Base-by-base conservation (phyloP, 176 grass and related monocot species). In the Rhynchospora tenuis region DNA sequence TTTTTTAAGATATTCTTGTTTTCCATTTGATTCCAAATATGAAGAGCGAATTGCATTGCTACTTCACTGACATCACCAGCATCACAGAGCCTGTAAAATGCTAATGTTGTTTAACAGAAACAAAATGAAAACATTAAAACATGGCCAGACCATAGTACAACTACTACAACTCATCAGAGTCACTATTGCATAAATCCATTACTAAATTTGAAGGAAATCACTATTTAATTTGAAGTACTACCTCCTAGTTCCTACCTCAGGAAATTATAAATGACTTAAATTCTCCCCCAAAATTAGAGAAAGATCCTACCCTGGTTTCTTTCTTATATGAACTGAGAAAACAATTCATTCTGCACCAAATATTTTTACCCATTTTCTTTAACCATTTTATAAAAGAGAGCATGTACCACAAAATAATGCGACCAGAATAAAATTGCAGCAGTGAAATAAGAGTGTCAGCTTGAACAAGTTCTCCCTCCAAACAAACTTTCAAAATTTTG, bases 341-440 rank as follows among this genome's bases (percentile, higher is more conserved):
- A 38, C 33, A 55, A 38, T 38, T 38, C 5, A 38, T 38, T 38
- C 33, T 38, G 33, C 5, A 38, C 64, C 2, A 42, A 31, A 73
- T 10, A 15, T 59, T 70, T 61, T 73, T 38, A 38, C 5, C 5
- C 17, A 29, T 28, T 77, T 75, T 28, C 38, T 63, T 78, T 78
- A 22, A 79, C 9, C 14, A 28, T 9, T 29, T 61, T 7, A 17
- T 45, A 28, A 61, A 88, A 90, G 55, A 51, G 71, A 80, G 75
- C 24, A 60, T 84, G 61, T 98, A 98, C 95, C 92, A 86, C 20
- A 87, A 88, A 98, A 98, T 89, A 62, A 98, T 83, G 78, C 26
- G 85, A 71, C 67, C 73, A 78, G 79, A 91, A 90, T 98, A 95
- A 75, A 85, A 94, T 31, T 91, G 87, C 57, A 98, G 86, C 85